Evolutionary conservation across 2,329 filamentous ascomycete species (phyloP), one percentile per base, ranked within the genome.

Genomic region (Tolypocladium nubicola): DNA sequence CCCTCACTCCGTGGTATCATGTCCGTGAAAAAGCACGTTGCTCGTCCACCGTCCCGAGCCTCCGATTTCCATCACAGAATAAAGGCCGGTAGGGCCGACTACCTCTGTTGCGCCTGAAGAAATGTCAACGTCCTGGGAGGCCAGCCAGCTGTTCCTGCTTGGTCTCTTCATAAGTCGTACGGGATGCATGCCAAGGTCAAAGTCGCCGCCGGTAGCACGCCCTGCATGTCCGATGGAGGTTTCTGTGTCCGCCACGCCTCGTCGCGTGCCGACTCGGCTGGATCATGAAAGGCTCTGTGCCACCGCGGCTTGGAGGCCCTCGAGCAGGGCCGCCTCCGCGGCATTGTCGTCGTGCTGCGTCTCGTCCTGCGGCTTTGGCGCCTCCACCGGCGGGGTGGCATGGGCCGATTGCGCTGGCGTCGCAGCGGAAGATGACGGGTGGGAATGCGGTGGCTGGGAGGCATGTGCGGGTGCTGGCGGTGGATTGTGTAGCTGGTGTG

Each of bases 261-360:
- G 7, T 14, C 19, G 19, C 56, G 30, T 21, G 50, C 19, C 40
- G 14, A 19, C n/a, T 54, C 16, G 3, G 16, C 23, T 30, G 49
- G 43, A 60, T 59, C 61, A 65, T 43, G 60, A 57, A 23, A 64
- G 40, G 8, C 60, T 63, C 41, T 64, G 63, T 55, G 70, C 70
- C 45, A 72, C 67, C 9, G 66, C 70, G 10, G 68, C 70, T 55
- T 72, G 70, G 1, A 72, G 65, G 6, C 70, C 68, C 57, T 72
- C 68, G 8, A 72, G 56, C 19, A 72, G 61, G 26, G 70, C 69
- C 23, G 65, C 70, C 56, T 72, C 70, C 16, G 68, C 68, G 26
- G 65, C 70, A 41, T 71, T 69, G 56, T 71, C 70, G 55, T 72
- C 61, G 35, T 65, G 60, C 21, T 64, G 60, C 26, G 60, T 58